Evolutionary conservation across 495 filamentous ascomycete genomes (phyloP).

Genomic region (Neurospora terricola): DNA sequence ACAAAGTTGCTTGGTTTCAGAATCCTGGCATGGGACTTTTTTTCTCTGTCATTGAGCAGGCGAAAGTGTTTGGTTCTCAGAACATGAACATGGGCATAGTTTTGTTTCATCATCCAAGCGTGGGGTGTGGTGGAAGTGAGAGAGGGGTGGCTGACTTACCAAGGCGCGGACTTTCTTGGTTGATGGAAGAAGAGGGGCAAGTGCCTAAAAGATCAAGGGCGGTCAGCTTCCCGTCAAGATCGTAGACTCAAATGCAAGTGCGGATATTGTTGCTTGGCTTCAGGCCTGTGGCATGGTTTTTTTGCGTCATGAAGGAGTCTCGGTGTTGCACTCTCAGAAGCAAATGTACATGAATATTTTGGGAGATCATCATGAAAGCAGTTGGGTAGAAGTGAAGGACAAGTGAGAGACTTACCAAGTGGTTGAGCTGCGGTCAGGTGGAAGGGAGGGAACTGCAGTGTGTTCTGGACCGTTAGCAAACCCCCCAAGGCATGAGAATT

Average conservation of each 20-base stretch:
- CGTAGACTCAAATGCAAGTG: background rate
- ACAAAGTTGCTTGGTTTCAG: background rate
- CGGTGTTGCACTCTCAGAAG: background rate
- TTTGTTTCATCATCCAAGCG: background rate
- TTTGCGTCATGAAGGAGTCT: background rate
- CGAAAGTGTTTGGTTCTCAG: background rate
- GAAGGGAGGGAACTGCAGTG: background rate
- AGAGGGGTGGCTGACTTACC: background rate
- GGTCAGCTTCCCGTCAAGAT: background rate
- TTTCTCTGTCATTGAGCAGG: background rate
- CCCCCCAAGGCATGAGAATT: background rate
- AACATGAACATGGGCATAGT: background rate
- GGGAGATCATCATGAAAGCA: background rate
- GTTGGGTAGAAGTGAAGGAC: background rate
- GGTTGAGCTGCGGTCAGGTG: background rate
- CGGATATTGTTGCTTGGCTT: background rate
- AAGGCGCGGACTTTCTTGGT: background rate
- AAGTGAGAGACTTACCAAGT: background rate
- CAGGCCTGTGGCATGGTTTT: background rate
- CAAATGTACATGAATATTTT: background rate
- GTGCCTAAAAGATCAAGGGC: background rate
- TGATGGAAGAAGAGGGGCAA: background rate
- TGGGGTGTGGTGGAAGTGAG: background rate
- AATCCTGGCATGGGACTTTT: background rate
- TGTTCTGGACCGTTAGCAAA: background rate